Conservation (phyloP, 768 basidiomycete genomes). For the Thelephora aurantiotincta region DNA sequence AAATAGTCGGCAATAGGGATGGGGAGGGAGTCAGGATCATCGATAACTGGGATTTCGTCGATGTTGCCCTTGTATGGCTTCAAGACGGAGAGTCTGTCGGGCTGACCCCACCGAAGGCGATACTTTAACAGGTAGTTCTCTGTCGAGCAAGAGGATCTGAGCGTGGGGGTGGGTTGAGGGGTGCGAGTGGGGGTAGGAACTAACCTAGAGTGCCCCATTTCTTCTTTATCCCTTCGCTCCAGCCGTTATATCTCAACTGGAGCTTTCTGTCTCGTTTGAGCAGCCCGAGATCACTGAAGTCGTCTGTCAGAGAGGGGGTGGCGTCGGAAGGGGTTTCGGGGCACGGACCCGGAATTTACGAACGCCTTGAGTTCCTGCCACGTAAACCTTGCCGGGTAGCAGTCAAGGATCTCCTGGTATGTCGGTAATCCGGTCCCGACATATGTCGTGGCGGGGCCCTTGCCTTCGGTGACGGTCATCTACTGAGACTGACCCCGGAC, state of each 20-base stretch:
- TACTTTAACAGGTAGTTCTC: conserved; percentile 59
- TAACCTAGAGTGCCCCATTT: conserved; percentile 56
- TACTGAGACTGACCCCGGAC: too few species aligned
- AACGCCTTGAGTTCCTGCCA: conserved; percentile 67
- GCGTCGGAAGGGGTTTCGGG: not conserved
- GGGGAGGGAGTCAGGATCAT: conserved; percentile 1
- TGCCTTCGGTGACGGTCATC: too few species aligned
- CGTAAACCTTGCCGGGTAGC: conserved; percentile 68
- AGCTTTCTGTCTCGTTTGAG: conserved; percentile 61
- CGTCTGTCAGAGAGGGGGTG: not conserved
- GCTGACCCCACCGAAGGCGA: conserved; percentile 65
- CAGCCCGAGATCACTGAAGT: conserved; percentile 58
- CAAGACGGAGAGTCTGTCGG: conserved; percentile 49
- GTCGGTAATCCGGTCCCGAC: conserved; percentile 45
- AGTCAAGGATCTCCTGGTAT: conserved; percentile 41
- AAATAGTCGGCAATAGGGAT: conserved; percentile 43
- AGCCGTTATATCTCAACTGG: conserved; percentile 51
- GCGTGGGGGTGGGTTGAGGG: not conserved
- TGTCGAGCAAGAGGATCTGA: conserved; percentile 13
- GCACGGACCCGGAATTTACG: conserved; percentile 56
- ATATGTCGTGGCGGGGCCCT: not conserved
- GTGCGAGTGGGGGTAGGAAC: conserved; percentile 8
- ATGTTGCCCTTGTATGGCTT: conserved; percentile 27
- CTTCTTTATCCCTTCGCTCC: conserved; percentile 37
- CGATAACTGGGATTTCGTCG: conserved; percentile 17